Conservation (phyloP, 306 rosid genomes). For the Sphenostylis stenocarpa region DNA sequence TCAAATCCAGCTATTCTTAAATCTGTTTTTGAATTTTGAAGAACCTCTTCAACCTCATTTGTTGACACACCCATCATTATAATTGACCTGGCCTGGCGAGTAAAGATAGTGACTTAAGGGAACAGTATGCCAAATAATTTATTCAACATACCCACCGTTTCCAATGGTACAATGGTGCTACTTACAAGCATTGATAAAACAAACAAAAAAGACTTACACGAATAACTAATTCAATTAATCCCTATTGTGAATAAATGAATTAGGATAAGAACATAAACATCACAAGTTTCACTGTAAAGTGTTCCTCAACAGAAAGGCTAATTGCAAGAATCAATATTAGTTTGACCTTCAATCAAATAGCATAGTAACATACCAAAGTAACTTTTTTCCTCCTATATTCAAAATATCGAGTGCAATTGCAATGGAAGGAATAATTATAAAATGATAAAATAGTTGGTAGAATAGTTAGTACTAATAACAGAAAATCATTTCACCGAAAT, state of each 20-base stretch:
- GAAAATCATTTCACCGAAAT: background rate
- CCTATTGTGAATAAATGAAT: background rate
- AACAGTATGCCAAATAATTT: conserved; percentile 3
- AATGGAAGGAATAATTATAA: conserved; percentile 10
- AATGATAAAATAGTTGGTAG: background rate
- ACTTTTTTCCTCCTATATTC: background rate
- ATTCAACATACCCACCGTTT: background rate
- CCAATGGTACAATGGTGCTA: background rate
- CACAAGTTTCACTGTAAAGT: background rate
- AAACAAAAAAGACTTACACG: background rate
- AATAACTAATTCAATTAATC: background rate
- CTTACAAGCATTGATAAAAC: background rate
- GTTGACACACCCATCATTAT: conserved; percentile 89
- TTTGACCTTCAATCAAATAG: background rate
- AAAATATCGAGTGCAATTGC: background rate
- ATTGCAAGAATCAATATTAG: conserved; percentile 4
- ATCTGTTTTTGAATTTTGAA: conserved; percentile 61
- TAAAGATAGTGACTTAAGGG: conserved; percentile 19
- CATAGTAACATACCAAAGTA: conserved; percentile 13
- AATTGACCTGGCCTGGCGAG: conserved; percentile 67
- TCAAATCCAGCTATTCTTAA: conserved; percentile 89
- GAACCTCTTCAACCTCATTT: conserved; percentile 80
- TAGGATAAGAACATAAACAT: background rate
- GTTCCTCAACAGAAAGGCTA: background rate
- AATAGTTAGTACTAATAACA: background rate